phyloP scores from a whole-genome alignment of 129 eudicot species.

The Lactuca saligna region DNA sequence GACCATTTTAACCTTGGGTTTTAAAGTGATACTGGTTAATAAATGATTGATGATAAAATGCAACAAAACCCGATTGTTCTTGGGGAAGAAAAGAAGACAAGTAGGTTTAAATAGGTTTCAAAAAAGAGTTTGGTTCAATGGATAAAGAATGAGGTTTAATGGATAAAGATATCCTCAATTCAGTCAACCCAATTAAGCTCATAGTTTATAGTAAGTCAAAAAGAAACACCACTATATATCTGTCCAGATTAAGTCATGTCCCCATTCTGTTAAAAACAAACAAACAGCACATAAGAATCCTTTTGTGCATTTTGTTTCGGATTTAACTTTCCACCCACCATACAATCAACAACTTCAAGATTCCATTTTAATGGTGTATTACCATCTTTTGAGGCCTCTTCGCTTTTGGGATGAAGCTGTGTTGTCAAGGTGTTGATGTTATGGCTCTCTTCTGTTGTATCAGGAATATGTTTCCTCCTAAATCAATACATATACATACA shows the following conservation, averaged over 20 bases:
- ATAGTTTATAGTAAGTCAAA: background rate
- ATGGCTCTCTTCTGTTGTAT: constrained; percentile 41
- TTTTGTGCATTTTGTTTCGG: background rate
- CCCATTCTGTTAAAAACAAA: background rate
- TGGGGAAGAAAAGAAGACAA: background rate
- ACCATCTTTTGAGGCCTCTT: constrained; percentile 54
- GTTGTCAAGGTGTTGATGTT: constrained; percentile 30
- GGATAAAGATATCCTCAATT: background rate
- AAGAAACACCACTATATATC: background rate
- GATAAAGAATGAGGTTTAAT: background rate
- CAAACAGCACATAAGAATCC: background rate
- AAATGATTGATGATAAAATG: background rate
- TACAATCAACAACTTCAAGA: constrained; percentile 17
- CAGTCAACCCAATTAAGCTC: background rate
- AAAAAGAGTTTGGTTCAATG: background rate
- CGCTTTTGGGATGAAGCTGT: constrained; percentile 36
- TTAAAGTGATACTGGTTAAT: background rate
- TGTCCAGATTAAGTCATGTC: background rate
- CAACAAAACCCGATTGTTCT: background rate
- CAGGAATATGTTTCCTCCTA: constrained; percentile 60
- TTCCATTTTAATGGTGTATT: constrained; percentile 24
- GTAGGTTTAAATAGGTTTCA: background rate
- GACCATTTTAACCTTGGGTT: background rate
- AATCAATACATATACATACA: constrained; percentile 6
- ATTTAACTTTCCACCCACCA: constrained; percentile 9